Base-by-base conservation (phyloP, 192 early-diverging fungal species). In the Funneliformis geosporum region DNA sequence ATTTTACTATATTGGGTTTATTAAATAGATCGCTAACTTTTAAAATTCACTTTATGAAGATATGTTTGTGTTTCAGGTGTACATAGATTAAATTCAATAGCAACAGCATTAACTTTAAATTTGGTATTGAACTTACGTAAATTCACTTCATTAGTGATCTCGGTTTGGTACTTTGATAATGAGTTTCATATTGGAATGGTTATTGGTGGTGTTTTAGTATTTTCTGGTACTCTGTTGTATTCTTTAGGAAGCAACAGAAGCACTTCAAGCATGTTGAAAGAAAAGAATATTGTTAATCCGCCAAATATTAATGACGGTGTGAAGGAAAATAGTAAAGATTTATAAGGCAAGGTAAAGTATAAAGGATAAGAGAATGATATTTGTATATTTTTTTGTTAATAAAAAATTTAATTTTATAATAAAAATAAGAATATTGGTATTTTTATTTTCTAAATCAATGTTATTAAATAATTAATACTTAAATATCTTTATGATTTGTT, bases 51-150 rank as follows among this genome's bases (percentile, higher is more conserved):
- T 8, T 14, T 12, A 33, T 23, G 27, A 74, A 90, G 89, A 86
- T 91, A 94, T 85, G 87, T 95, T 59, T 97, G 96, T 75, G 93
- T 95, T 6, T 91, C 94, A 42, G 96, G 94, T 8, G 96, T 97
- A 1, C 93, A 95, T 67, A 86, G 90, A 33, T 83, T 97, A 80
- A 93, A 91, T 5, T 89, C 94, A 2, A 84, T 95, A 80, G 90
- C 93, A 4, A 85, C 93, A 21, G 91, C 94, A 12, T 85, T 97
- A 8, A 95, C 96, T 0, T 83, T 96, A 33, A 97, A 96, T 78
- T 87, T 97, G 11, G 92, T 97, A 9, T 86, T 97, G 18, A 95
- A 93, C 65, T 79, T 97, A 25, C 91, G 96, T 28, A 97, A 97
- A 82, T 92, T 95, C 47, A 91, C 93, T 12, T 94, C 92, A 25